Evolutionary conservation across 2,329 filamentous ascomycete species (phyloP), one percentile per base, ranked within the genome.

Genomic region (Pseudovirgaria hyperparasitica): DNA sequence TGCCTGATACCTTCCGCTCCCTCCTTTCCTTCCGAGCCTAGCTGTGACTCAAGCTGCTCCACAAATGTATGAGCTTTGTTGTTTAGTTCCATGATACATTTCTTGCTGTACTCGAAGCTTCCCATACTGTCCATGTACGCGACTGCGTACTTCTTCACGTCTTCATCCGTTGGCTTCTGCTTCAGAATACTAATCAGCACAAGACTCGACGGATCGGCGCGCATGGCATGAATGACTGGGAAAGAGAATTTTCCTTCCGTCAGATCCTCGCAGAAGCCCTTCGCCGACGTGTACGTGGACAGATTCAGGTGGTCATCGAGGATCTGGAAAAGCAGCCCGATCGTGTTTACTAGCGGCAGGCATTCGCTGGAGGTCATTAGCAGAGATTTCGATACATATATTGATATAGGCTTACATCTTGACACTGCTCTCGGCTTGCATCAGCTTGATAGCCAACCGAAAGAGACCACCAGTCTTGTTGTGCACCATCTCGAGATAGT

Each of bases 221-320:
- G 80, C 41, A 96, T 92, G 51, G 80, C 79, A 59, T 96, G 87
- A 44, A 96, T 93, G 44, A 96, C 76, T 21, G 86, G 85, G 51
- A 94, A 94, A 15, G 79, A 87, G 61, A 94, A 94, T 65, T 96
- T 96, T 37, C 87, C 87, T 60, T 96, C 90, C 1, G 85, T 94
- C 42, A 96, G 60, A 55, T 96, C 90, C 60, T 96, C 87, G 54
- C 82, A 92, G 41, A 93, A 70, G 26, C 87, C 90, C 61, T 96
- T 96, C 55, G 92, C 87, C 37, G 78, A 65, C 19, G 75, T 76
- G 62, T 94, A 94, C 45, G 45, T 52, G 3, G 54, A 45, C 22
- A 98, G 72, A 52, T 96, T 96, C 54, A 85, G 74, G 60, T 93
- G 93, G 65, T 98, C 90, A 60, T 87, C 82, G 42, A 81, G 72